These are phyloP conservation scores for Paratinospora sagittata DNA, from an alignment of 164 flowering plant species.

Conservation along the genomic window DNA sequence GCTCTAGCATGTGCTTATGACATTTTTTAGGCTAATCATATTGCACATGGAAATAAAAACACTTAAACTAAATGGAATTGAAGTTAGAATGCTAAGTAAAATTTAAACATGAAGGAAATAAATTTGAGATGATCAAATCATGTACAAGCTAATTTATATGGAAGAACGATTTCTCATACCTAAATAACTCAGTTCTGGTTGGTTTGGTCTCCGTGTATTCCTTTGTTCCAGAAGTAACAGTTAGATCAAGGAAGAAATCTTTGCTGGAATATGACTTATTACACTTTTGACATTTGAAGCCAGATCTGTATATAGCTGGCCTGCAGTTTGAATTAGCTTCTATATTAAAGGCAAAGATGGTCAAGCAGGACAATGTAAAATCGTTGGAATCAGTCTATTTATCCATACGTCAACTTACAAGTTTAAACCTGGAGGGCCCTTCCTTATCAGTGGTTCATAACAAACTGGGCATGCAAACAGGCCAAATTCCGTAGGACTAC, in stretches of 20 bases:
- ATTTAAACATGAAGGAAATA: not conserved
- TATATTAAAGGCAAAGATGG: not conserved
- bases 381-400: not conserved
- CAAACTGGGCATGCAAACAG: constrained; percentile 82
- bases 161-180: constrained; percentile 32
- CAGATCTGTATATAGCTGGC: constrained; percentile 85
- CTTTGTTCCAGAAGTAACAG: constrained; percentile 69
- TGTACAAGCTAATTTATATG: not conserved
- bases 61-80: not conserved
- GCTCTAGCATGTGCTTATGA: not conserved
- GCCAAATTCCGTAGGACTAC: constrained; percentile 31
- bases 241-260: constrained; percentile 70
- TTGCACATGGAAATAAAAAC: not conserved
- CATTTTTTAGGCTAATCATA: not conserved
- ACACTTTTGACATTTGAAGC: constrained; percentile 74
- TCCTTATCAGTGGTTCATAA: constrained; percentile 72
- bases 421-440: constrained; percentile 86
- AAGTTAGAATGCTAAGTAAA: not conserved
- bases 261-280: constrained; percentile 80
- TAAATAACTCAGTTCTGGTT: constrained; percentile 67
- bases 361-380: not conserved
- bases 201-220: constrained; percentile 63
- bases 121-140: not conserved
- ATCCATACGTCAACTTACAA: constrained; percentile 49
- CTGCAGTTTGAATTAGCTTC: constrained; percentile 31